phyloP scores from a whole-genome alignment of 331 rosid genomes.

The Phaseolus coccineus region DNA sequence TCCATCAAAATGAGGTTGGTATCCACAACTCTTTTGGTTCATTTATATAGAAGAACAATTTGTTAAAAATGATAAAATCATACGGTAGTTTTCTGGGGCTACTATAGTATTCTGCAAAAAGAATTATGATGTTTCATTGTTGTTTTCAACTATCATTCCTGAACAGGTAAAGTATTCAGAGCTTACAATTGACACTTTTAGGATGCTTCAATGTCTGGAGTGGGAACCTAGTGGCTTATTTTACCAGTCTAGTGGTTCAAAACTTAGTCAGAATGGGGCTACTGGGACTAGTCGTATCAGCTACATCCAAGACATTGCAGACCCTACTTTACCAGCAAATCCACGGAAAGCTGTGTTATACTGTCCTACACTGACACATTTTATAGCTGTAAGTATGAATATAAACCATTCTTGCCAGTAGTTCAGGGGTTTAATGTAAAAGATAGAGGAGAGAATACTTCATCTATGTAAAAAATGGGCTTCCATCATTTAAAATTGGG shows the following conservation, averaged over 20 bases:
- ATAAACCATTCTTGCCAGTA: constrained; percentile 10
- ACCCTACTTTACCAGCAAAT: constrained; percentile 93
- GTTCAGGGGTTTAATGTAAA: constrained; percentile 28
- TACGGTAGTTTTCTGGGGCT: constrained; percentile 5
- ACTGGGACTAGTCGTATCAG: constrained; percentile 67
- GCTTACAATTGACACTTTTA: constrained; percentile 89
- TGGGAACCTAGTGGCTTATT: constrained; percentile 98
- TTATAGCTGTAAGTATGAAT: constrained; percentile 82
- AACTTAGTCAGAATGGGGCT: constrained; percentile 72
- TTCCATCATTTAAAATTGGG: not conserved
- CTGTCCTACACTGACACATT: constrained; percentile 87
- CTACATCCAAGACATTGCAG: constrained; percentile 79
- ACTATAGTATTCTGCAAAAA: constrained; percentile 5
- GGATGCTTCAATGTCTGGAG: constrained; percentile 97
- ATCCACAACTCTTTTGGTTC: constrained; percentile 30
- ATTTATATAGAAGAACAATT: constrained; percentile 25
- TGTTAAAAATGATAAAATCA: constrained; percentile 15
- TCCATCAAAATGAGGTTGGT: constrained; percentile 84
- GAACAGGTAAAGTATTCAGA: constrained; percentile 91
- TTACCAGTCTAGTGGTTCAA: constrained; percentile 66
- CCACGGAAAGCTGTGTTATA: constrained; percentile 87
- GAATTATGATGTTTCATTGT: constrained; percentile 27
- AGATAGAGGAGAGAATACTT: not conserved
- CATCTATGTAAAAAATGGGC: not conserved
- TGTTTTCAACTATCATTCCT: constrained; percentile 37